These are phyloP conservation scores for Boletus eberwhitei DNA, from an alignment of 768 basidiomycete species.

Conservation along the genomic window DNA sequence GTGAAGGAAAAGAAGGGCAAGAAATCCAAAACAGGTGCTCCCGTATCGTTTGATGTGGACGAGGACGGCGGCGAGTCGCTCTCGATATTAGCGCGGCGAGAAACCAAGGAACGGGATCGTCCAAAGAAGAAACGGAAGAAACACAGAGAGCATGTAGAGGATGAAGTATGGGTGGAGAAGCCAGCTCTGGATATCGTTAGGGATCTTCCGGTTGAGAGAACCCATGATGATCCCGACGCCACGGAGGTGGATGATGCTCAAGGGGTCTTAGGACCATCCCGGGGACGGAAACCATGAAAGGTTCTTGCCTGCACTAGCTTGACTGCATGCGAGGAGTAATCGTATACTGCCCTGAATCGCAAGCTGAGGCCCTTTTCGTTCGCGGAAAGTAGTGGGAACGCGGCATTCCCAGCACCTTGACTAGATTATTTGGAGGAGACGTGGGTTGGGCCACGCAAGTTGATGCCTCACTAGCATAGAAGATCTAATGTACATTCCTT, in stretches of 20 bases:
- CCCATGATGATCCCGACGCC: slow-evolving; percentile 6
- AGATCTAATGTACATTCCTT: too few species aligned
- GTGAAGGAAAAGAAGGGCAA: slow-evolving; percentile 49
- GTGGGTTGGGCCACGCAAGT: too few species aligned
- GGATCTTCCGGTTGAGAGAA: slow-evolving; percentile 23
- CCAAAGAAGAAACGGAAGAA: slow-evolving; percentile 44
- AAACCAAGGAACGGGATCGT: slow-evolving; percentile 33
- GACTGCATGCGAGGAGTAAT: too few species aligned
- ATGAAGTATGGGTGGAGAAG: slow-evolving; percentile 70
- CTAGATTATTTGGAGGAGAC: too few species aligned
- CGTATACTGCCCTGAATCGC: too few species aligned
- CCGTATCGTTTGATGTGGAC: slow-evolving; percentile 79
- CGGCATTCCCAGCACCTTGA: too few species aligned
- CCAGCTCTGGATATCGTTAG: slow-evolving; percentile 50
- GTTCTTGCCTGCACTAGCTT: too few species aligned
- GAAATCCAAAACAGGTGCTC: slow-evolving; percentile 41
- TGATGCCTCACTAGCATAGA: too few species aligned
- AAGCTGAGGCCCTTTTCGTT: too few species aligned
- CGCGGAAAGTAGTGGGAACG: too few species aligned
- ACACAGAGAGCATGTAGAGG: slow-evolving; percentile 36
- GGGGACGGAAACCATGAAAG: slow-evolving; percentile 63
- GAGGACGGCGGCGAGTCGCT: slow-evolving; percentile 49
- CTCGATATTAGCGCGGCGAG: slow-evolving; percentile 30
- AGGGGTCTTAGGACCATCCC: slow-evolving; percentile 20
- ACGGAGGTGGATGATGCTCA: slow-evolving; percentile 16